Conservation (phyloP, 2,329 filamentous ascomycete species). For the Biscogniauxia mediterranea region DNA sequence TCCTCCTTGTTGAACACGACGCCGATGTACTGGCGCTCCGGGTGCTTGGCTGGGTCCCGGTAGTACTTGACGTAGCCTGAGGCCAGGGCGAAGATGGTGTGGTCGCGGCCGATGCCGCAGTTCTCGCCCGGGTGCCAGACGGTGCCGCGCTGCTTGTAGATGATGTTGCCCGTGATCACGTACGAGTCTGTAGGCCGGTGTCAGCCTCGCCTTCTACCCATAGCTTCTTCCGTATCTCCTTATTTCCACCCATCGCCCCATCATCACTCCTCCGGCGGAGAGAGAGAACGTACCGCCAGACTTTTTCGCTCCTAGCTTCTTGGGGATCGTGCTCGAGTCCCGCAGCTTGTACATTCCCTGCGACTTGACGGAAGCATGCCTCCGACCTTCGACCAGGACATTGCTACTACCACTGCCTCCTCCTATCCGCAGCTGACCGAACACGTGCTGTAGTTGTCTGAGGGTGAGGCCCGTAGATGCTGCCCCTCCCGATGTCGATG, state of each 20-base stretch:
- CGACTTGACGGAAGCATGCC: conserved; percentile 59
- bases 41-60: conserved; percentile 77
- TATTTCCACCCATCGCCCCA: too few species aligned
- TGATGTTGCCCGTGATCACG: conserved; percentile 94
- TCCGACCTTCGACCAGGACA: conserved; percentile 47
- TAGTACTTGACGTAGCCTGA: conserved; percentile 97
- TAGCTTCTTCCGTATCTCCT: too few species aligned
- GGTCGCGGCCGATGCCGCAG: conserved; percentile 89
- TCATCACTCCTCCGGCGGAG: neutral
- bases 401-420: conserved; percentile 26
- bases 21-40: conserved; percentile 90
- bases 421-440: conserved; percentile 31
- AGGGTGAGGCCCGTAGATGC: conserved; percentile 17
- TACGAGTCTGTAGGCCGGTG: conserved; percentile 65
- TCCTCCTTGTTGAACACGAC: conserved; percentile 83
- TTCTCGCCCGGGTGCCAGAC: conserved; percentile 96
- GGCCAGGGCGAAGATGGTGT: conserved; percentile 86
- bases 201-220: neutral
- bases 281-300: conserved; percentile 65
- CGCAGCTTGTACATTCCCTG: conserved; percentile 67
- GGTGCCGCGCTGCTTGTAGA: conserved; percentile 95
- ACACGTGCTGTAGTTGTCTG: conserved; percentile 36
- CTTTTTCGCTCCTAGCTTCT: conserved; percentile 93
- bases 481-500: conserved; percentile 19
- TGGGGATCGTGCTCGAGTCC: conserved; percentile 60